Evolutionary conservation across 2,329 filamentous ascomycete species (phyloP).

Genomic region (Cordyceps militaris): DNA sequence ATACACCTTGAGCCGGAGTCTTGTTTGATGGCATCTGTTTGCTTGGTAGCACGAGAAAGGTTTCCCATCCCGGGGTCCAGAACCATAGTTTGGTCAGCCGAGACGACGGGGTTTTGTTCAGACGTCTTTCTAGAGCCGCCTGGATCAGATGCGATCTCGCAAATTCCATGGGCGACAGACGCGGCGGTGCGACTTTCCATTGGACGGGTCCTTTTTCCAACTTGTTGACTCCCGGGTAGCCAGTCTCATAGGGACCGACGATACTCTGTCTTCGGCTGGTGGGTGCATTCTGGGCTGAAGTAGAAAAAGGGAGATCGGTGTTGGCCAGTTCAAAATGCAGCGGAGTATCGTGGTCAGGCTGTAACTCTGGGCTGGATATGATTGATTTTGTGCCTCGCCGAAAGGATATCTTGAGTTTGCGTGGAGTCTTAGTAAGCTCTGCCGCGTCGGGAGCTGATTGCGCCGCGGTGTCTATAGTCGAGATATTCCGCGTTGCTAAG

Average conservation of each 20-base stretch:
- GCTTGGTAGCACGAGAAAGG: slow-evolving; percentile 30
- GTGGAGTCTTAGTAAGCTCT: slow-evolving; percentile 1
- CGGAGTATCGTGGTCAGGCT: not conserved
- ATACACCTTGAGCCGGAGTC: not conserved
- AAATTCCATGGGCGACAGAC: slow-evolving; percentile 36
- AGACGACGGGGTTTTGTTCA: slow-evolving; percentile 22
- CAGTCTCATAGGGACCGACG: not conserved
- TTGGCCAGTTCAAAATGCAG: not conserved
- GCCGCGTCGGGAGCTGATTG: not conserved
- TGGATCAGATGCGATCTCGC: slow-evolving; percentile 29
- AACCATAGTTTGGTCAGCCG: slow-evolving; percentile 25
- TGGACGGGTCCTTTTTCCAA: not conserved
- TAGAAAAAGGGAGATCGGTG: not conserved
- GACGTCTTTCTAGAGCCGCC: slow-evolving; percentile 22
- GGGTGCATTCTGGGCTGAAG: not conserved
- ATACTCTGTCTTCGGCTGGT: slow-evolving; percentile 1
- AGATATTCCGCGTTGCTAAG: not conserved
- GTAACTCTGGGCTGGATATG: slow-evolving; percentile 20
- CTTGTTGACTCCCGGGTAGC: not conserved
- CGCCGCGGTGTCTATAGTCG: not conserved
- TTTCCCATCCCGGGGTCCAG: slow-evolving; percentile 30
- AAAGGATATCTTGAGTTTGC: slow-evolving; percentile 10
- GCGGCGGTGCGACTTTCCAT: slow-evolving; percentile 21
- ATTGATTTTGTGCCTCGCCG: slow-evolving; percentile 18
- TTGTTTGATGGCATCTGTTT: slow-evolving; percentile 19